Base-by-base conservation (phyloP, 2,329 filamentous ascomycete genomes). In the Talaromyces sp. region DNA sequence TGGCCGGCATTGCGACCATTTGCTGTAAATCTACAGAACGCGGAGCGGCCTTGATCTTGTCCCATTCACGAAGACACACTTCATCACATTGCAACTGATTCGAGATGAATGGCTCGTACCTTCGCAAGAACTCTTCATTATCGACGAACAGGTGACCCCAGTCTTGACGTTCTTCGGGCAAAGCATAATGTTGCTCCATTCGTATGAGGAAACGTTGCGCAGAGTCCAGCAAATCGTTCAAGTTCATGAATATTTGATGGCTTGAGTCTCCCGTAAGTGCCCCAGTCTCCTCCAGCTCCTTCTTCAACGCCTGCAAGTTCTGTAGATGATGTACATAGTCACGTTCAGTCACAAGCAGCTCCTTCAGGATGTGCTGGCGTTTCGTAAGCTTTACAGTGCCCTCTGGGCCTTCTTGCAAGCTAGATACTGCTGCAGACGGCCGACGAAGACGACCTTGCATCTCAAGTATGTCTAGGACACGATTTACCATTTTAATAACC, bases 251-350 rank as follows among this genome's bases (percentile, higher is more conserved):
- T 62, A 99, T 97, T 69, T 92, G 86, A 75, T 97, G 92, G 21
- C 96, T 87, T 9, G 88, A 84, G 70, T 99, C 94, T 56, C 94
- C 93, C 1, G 90, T 89, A 63, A 97, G 85, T 37, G 91, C 85
- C 37, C 91, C 91, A 64, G 88, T 91, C 70, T 95, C 89, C 66
- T 97, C 91, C 57, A 97, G 80, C 22, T 88, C 84, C 75, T 90
- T 93, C 77, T 96, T 97, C 69, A 97, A 82, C 52, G 92, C 88
- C 71, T 97, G 91, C 36, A 99, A 75, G 65, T 96, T 93, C 72
- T 97, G 93, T 55, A 99, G 77, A 77, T 99, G 94, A 72, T 97
- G 92, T 3, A 97, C 94, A 66, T 99, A 99, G 75, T 97, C 97
- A 62, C 94, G 87, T 75, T 99, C 94, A 1, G 93, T 97, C 66